phyloP scores from a whole-genome alignment of 257 asterid species.

The Paulownia fortunei region DNA sequence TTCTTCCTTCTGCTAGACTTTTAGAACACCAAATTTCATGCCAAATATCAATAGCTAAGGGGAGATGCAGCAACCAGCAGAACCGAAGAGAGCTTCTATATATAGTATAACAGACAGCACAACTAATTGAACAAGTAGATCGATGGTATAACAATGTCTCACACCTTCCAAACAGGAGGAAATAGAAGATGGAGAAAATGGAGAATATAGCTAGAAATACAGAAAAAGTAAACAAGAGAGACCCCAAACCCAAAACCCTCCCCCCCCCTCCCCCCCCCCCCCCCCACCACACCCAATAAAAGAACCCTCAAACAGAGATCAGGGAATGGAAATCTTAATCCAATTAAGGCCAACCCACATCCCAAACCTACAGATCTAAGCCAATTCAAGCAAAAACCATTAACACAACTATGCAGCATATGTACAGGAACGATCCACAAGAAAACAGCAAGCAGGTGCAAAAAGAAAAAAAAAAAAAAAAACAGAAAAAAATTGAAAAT shows the following conservation, averaged over 20 bases:
- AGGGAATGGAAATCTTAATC: conserved; percentile 25
- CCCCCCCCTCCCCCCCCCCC: no score
- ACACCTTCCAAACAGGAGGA: no score
- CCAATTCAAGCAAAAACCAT: conserved; percentile 4
- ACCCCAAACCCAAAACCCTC: background rate
- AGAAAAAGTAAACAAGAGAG: background rate
- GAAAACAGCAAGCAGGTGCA: background rate
- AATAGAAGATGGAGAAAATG: background rate
- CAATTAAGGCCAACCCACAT: conserved; percentile 35
- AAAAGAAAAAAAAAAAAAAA: background rate
- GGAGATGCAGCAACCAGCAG: background rate
- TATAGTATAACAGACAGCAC: background rate
- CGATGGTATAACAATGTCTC: background rate
- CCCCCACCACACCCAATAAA: background rate
- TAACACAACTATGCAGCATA: background rate
- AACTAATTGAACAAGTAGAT: conserved; percentile 15
- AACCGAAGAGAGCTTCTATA: background rate
- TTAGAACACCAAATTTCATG: background rate
- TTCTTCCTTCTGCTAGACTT: background rate
- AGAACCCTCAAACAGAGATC: background rate
- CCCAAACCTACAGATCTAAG: conserved; percentile 58
- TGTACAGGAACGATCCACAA: background rate
- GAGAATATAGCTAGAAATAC: background rate
- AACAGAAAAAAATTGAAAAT: background rate
- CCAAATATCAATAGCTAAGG: background rate